phyloP scores from a whole-genome alignment of 345 rosid genomes.

The Barbarea vulgaris region DNA sequence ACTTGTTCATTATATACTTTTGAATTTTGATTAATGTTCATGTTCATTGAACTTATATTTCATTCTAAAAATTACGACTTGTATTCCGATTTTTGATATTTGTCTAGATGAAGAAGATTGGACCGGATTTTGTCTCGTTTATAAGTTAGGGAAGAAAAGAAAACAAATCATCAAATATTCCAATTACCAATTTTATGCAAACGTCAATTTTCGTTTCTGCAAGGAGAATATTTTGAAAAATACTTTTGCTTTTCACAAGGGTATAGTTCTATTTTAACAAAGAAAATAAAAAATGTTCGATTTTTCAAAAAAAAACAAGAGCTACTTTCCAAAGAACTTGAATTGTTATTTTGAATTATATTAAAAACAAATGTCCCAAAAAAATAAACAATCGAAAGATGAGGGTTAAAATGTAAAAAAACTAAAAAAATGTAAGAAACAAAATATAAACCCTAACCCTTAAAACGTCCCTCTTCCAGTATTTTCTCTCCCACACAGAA shows the following conservation, averaged over 20 bases:
- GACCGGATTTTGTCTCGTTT: neutral
- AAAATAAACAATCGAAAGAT: neutral
- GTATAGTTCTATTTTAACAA: neutral
- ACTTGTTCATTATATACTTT: neutral
- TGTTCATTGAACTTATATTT: neutral
- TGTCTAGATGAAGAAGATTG: neutral
- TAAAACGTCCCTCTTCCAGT: neutral
- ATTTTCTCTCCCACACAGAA: neutral
- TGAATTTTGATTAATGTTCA: neutral
- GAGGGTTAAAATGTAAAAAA: constrained; percentile 26
- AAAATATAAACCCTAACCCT: constrained; percentile 31
- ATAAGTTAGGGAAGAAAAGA: neutral
- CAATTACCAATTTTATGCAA: neutral
- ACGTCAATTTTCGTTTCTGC: neutral
- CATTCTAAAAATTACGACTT: neutral
- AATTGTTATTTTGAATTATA: neutral
- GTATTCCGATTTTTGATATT: neutral
- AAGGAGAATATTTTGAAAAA: neutral
- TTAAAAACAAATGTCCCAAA: neutral
- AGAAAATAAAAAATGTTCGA: neutral
- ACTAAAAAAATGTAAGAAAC: neutral
- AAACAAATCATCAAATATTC: neutral
- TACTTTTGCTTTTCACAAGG: neutral
- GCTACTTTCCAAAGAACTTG: neutral
- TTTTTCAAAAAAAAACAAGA: neutral